phyloP scores from a whole-genome alignment of 495 filamentous ascomycete genomes.

The Xylaria intraflava region DNA sequence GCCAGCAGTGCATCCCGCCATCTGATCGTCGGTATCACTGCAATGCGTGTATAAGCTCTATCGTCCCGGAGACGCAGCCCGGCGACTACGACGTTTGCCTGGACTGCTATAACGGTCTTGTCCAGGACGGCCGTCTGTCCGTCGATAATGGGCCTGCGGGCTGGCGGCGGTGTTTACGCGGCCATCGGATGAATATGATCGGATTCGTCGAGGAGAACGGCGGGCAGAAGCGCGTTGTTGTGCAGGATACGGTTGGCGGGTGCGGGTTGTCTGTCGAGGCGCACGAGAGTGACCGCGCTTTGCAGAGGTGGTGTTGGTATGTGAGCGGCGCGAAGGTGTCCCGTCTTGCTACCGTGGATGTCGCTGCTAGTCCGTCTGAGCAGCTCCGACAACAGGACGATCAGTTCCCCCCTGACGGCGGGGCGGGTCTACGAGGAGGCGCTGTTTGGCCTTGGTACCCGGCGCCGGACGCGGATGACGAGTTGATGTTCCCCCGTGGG shows the following conservation, averaged over 20 bases:
- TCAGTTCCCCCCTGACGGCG: slow-evolving; percentile 69
- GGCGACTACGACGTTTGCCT: slow-evolving; percentile 83
- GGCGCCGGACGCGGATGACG: slow-evolving; percentile 51
- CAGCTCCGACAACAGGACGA: slow-evolving; percentile 18
- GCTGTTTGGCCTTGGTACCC: slow-evolving; percentile 73
- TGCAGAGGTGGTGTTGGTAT: slow-evolving; percentile 30
- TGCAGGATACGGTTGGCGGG: slow-evolving; percentile 69
- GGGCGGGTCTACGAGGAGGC: slow-evolving; percentile 52
- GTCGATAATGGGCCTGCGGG: slow-evolving; percentile 68
- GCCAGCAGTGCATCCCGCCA: slow-evolving; percentile 61
- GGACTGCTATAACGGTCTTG: slow-evolving; percentile 63
- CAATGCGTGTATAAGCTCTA: slow-evolving; percentile 33
- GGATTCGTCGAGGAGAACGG: slow-evolving; percentile 60
- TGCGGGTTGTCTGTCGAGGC: slow-evolving; percentile 51
- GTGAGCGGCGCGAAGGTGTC: slow-evolving; percentile 20
- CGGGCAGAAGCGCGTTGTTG: slow-evolving; percentile 51
- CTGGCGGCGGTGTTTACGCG: slow-evolving; percentile 70
- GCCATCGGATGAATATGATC: slow-evolving; percentile 82
- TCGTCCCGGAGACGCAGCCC: slow-evolving; percentile 44
- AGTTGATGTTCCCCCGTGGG: slow-evolving; percentile 74
- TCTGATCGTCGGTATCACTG: slow-evolving; percentile 70
- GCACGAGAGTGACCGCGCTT: slow-evolving; percentile 20
- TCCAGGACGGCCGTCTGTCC: slow-evolving; percentile 53
- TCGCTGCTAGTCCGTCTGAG: slow-evolving; percentile 20
- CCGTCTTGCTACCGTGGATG: slow-evolving; percentile 26